Evolutionary conservation across 108 stramenopile species (phyloP).

Genomic region (Heterococcus sp.): DNA sequence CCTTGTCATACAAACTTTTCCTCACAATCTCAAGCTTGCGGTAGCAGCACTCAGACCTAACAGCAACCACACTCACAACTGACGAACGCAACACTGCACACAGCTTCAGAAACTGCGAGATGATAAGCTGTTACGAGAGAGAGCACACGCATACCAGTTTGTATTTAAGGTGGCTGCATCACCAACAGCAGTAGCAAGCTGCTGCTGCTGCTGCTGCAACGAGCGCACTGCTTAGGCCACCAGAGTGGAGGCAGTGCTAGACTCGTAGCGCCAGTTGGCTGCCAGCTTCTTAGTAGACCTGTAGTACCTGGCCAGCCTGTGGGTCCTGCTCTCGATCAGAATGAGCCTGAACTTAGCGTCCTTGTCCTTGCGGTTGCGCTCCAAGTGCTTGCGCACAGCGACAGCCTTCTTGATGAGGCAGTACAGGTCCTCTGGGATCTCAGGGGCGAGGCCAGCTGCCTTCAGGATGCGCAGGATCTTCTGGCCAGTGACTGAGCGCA

Average conservation of each 20-base stretch:
- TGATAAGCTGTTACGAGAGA: too few species aligned
- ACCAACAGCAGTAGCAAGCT: too few species aligned
- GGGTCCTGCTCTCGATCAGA: constrained; percentile 98
- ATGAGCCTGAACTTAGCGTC: constrained; percentile 99
- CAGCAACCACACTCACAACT: too few species aligned
- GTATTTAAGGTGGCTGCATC: too few species aligned
- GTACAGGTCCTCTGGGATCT: constrained; percentile 99
- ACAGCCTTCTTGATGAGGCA: constrained; percentile 99
- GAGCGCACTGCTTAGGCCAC: constrained; percentile 97
- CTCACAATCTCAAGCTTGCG: too few species aligned
- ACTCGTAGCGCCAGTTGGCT: constrained; percentile 99
- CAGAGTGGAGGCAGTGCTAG: constrained; percentile 93
- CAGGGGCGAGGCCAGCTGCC: constrained; percentile 93
- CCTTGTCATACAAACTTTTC: too few species aligned
- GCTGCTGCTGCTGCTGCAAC: too few species aligned
- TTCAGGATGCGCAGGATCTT: constrained; percentile 99
- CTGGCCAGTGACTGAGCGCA: constrained; percentile 91
- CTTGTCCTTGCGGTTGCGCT: constrained; percentile 98
- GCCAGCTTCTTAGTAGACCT: constrained; percentile 95
- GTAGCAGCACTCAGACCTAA: too few species aligned
- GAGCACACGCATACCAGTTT: too few species aligned
- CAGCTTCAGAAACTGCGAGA: too few species aligned
- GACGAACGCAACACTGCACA: too few species aligned
- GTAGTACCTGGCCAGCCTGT: constrained; percentile 94
- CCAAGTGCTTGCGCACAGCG: constrained; percentile 98